A percentile compares a stretch with the other conserved stretches of the same genome.
These are phyloP conservation scores for Lolium rigidum DNA, from an alignment of 176 grass and related monocot genomes.

Conservation along the genomic window DNA sequence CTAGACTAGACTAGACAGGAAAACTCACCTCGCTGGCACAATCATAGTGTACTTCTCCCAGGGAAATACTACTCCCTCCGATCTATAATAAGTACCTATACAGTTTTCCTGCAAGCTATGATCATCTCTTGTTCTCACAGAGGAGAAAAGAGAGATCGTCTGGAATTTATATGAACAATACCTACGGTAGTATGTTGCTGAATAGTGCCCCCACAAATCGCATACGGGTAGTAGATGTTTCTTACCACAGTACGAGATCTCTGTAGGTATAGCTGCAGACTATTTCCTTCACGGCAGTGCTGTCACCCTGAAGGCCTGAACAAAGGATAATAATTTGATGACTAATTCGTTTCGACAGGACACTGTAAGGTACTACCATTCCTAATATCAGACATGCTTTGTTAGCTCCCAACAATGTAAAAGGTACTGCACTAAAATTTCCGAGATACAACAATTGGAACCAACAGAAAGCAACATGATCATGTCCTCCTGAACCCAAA, in stretches of 20 bases:
- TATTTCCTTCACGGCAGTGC: not conserved
- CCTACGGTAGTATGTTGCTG: not conserved
- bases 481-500: constrained; percentile 7
- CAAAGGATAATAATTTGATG: not conserved
- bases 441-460: not conserved
- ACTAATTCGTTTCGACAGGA: not conserved
- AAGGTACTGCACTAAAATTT: not conserved
- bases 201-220: not conserved
- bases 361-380: not conserved
- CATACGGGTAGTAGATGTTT: not conserved
- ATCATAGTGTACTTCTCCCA: not conserved
- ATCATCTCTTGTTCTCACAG: not conserved
- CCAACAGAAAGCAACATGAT: not conserved
- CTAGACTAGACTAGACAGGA: not conserved
- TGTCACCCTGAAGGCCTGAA: not conserved
- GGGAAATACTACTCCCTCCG: not conserved
- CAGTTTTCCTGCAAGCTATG: not conserved
- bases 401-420: not conserved
- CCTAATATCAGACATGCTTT: not conserved
- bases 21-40: not conserved
- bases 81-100: too few species aligned
- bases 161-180: not conserved
- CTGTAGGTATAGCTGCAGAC: not conserved
- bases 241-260: not conserved
- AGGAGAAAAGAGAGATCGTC: not conserved